Evolutionary conservation across 1,284 basidiomycete genomes (phyloP).

Genomic region (Moesziomyces sp.): DNA sequence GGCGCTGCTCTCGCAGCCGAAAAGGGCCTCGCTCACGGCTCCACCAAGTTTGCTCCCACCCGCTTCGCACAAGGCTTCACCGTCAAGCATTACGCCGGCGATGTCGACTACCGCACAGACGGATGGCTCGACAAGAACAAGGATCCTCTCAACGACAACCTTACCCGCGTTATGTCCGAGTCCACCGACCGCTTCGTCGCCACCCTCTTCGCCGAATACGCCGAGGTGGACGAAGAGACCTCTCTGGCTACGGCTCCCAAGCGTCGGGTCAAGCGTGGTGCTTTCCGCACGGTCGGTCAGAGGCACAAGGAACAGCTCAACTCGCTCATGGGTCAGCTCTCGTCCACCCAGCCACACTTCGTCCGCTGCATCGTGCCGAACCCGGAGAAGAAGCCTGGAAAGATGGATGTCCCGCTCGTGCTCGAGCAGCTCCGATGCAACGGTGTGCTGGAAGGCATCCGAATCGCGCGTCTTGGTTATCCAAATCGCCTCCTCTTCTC

Average conservation of each 20-base stretch:
- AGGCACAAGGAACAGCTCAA: conserved; percentile 95
- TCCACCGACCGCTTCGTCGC: conserved; percentile 87
- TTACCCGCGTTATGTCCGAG: conserved; percentile 85
- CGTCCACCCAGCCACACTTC: conserved; percentile 96
- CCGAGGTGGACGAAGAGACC: conserved; percentile 73
- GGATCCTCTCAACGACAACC: conserved; percentile 96
- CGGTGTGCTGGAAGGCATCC: conserved; percentile 98
- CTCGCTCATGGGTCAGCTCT: conserved; percentile 89
- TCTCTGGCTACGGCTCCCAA: conserved; percentile 63
- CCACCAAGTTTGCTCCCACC: conserved; percentile 82
- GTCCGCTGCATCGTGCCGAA: conserved; percentile 99
- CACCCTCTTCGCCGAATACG: conserved; percentile 84
- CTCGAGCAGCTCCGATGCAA: conserved; percentile 97
- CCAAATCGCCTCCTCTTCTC: conserved; percentile 96
- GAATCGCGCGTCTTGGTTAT: conserved; percentile 96
- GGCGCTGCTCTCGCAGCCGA: conserved; percentile 53
- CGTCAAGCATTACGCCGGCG: conserved; percentile 94
- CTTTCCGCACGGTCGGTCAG: conserved; percentile 94
- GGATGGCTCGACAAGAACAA: conserved; percentile 99
- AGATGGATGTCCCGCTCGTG: conserved; percentile 91
- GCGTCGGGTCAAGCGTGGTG: conserved; percentile 91
- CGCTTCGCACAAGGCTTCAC: conserved; percentile 93
- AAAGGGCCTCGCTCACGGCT: conserved; percentile 67
- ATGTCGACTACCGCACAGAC: conserved; percentile 94
- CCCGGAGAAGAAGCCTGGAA: conserved; percentile 86